Base-by-base conservation (phyloP, 495 filamentous ascomycete species). In the Articulospora tetracladia region DNA sequence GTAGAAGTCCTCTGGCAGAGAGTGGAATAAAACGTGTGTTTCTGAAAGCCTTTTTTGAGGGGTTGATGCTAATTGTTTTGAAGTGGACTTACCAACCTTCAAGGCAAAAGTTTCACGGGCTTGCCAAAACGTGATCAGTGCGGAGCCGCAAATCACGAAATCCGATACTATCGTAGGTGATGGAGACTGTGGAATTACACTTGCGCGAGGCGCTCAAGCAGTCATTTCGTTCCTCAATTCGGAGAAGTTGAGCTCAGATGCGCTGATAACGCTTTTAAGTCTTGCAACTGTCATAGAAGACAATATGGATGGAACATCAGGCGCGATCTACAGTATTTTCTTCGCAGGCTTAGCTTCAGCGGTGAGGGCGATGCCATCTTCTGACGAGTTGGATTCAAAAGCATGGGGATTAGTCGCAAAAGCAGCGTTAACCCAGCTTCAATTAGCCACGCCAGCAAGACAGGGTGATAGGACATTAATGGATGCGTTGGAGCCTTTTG, bases 251-350 rank as follows among this genome's bases (percentile, higher is more conserved):
- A 32, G 25, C n/a, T 19, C 39, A 41, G 41, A 57, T 39, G 34
- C 39, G 10, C 19, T 57, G 1, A 19, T 36, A 26, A 57, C 55
- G 6, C 27, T 57, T 19, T 39, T 47, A 1, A 19, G 24, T 48
- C 34, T 57, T 1, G 34, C 36, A 17, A 30, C 30, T 4, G 34
- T 34, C 90, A 4, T 97, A 23, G 93, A 98, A 70, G 84, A 74
- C 48, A 83, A 77, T 46, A 98, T 98, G 93, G 93, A 96, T 69
- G 93, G 93, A 52, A 98, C 93, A 7, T 96, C 91, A 0, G 93
- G 93, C 1, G 93, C 93, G 4, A 78, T 98, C 25, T 97, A 94
- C 72, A 88, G 90, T 41, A 97, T 98, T 62, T 98, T 97, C 79
- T 78, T 98, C 52, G 95, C 94, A 70, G 84, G 92, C 0, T 84